Base-by-base conservation (phyloP, 768 basidiomycete species). In the Lentinula edodes region DNA sequence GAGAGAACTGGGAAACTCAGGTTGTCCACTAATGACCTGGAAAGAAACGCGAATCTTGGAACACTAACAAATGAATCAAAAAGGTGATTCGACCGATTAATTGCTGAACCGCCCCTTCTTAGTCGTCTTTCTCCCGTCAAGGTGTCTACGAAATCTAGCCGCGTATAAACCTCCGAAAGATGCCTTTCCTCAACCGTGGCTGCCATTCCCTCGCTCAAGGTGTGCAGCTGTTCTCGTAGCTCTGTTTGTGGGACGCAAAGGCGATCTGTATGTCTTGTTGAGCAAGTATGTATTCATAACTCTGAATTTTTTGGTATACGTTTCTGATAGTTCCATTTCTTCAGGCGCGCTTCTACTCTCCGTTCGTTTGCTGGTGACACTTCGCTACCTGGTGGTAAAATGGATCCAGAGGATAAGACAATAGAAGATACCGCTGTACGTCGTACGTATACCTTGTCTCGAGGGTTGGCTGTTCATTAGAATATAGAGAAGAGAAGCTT, bases 341-440 rank as follows among this genome's bases (percentile, higher is more conserved):
- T 38, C 28, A 95, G 93, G 63, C 86, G 93, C 2, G 86, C 93
- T 1, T 79, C 87, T 0, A 83, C 83, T 3, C 74, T 96, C 66
- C 78, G 85, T 41, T 80, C 87, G 8, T 96, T 90, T 66, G 90
- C 93, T 0, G 91, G 91, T 0, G 94, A 95, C 70, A 96, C 94
- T 0, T 89, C 91, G 0, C 74, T 96, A 5, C 94, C 93, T 0
- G 93, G 94, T 6, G 93, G 94, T 0, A 92, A 87, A 69, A 80
- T 87, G 6, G 93, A 96, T 15, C 75, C 76, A 2, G 78, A 75
- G 43, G 93, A 95, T 70, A 70, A 67, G 64, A 84, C 82, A 43
- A 75, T 87, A 2, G 94, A 95, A 68, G 89, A 90, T 62, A 88
- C 93, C 2, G 93, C 93, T 18, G 92, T 93, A 70, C 66, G 86